Base-by-base conservation (phyloP, 768 basidiomycete species). In the Megacollybia marginata region DNA sequence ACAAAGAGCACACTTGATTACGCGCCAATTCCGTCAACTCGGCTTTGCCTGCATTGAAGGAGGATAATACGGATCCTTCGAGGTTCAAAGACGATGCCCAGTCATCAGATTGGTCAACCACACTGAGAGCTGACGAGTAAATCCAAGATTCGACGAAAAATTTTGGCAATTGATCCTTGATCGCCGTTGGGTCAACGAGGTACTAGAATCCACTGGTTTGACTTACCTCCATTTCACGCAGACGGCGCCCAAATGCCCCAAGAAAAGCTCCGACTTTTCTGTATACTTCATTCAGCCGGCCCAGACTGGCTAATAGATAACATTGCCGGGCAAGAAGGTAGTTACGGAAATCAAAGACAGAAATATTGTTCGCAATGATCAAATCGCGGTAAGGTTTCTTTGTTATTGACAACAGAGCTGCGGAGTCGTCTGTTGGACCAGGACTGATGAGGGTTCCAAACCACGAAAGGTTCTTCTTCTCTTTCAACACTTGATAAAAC, bases 81-180 rank as follows among this genome's bases (percentile, higher is more conserved):
- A 82, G 61, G 19, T 72, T 68, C 51, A 71, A 65, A 1, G 64
- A 55, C n/a, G 68, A 62, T 10, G 76, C 74, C 89, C 92, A 93
- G 2, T 66, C 64, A 54, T 89, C 85, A 57, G 85, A 89, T 55
- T 84, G 83, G 11, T 90, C 83, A 23, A 92, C 80, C 42, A 86
- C 82, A 54, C 85, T 90, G 42, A 94, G 71, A 16, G 91, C 83
- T 0, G 93, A 91, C 15, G 88, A 91, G 65, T 92, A 97, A 33
- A 79, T 85, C 96, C 96, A 99, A 0, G 89, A 85, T 61, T 96
- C 90, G 33, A 96, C 72, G 62, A 95, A 96, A 59, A 84, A 79
- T 15, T 70, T 68, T 0, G 86, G 76, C 19, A 88, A 68, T 4
- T 70, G 73, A 33, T 58, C 62, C 79, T 83, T 52, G 55, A 53